Base-by-base conservation (phyloP, 169 alveolate genomes). In the Plasmodium adleri region DNA sequence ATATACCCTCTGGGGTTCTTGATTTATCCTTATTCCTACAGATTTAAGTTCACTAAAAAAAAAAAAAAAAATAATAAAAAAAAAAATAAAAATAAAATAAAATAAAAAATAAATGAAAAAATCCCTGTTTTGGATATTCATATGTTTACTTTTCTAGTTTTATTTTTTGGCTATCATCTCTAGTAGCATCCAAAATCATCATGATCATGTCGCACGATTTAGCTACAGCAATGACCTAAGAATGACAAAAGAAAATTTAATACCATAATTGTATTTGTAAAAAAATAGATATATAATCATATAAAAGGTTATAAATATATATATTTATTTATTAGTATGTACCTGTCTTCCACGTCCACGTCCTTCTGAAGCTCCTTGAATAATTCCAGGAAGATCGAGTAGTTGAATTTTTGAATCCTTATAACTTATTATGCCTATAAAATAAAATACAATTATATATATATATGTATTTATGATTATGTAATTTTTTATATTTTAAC, bases 311-410 rank as follows among this genome's bases (percentile, higher is more conserved):
- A 60, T 17, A 17, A 15, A 24, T 70, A 70, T 15, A 15, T 32
- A 13, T 74, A n/a, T 74, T 13, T 24, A 8, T 13, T 68, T 39
- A n/a, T 60, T 3, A 13, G 20, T 83, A 12, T 62, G 54, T 50
- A 83, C 99, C 91, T 98, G 98, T 88, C 97, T 95, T 86, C 99
- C 99, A 73, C 99, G 93, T 78, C 99, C 99, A 93, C 98, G 98
- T 54, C 99, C 99, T 74, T 98, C 99, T 95, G 98, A 97, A 59
- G 99, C 99, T 13, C 99, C 99, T 90, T 96, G 97, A 71, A 93
- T 93, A 78, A 92, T 93, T 74, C 99, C 99, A 15, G 99, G 99
- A 32, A 98, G 95, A 94, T 98, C 99, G 12, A 98, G 96, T 70
- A 98, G 92, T 94, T 98, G 98, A 43, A 98, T 96, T 93, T 97